Evolutionary conservation across 1,284 basidiomycete species (phyloP), one percentile per base, ranked within the genome.

Genomic region (Earliella scabrosa): DNA sequence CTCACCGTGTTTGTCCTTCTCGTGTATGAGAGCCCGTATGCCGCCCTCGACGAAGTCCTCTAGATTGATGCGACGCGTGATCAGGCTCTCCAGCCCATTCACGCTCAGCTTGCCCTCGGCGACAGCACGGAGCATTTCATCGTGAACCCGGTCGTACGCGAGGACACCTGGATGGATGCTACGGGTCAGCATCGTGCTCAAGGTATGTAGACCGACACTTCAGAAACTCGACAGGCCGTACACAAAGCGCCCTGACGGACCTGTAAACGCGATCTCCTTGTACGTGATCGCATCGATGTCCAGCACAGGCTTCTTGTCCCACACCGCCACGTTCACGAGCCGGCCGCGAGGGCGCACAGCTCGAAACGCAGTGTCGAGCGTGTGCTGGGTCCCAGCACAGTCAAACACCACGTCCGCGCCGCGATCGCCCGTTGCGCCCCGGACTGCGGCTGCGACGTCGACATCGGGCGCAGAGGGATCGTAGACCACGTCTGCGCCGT

Each of bases 361-460:
- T 18, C 36, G 45, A 32, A 72, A 51, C 4, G 68, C 71, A 3
- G 63, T 57, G 7, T 67, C 64, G 23, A 74, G 52, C 18, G 66
- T 66, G 4, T 51, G 53, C 48, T 72, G 67, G 3, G 63, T 52
- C 7, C 71, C 72, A 1, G 71, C 71, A 18, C 71, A 72, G 51
- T 75, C 73, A 53, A 71, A 71, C 2, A 69, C 67, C 38, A 72
- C 64, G 47, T 71, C 68, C 5, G 66, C 68, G n/a, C 71, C 71
- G 14, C 52, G 55, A 16, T 65, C 66, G 4, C 56, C 44, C 3
- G 72, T 73, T 13, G 65, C 61, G 34, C 61, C 46, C 10, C 54
- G 43, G 8, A 64, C 57, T 14, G 58, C 61, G 0, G 54, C 50
- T 8, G 66, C 60, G 18, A 71, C 58, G 48, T 69, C 62, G 4